Evolutionary conservation across 768 basidiomycete genomes (phyloP).

Genomic region (Paxillus rubicundulus): DNA sequence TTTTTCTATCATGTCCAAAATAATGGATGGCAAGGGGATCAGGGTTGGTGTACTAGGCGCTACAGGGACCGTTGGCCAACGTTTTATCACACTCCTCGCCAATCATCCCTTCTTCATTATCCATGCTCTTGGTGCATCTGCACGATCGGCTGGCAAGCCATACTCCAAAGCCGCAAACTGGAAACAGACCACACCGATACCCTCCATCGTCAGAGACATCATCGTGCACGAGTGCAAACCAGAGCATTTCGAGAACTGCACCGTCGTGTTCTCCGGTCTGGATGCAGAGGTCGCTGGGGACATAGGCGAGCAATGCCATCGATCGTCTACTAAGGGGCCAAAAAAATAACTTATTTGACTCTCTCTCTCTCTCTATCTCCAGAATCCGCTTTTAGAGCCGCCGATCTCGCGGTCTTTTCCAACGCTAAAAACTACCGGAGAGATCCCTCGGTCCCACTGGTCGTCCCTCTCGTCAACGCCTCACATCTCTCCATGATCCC

Average conservation of each 20-base stretch:
- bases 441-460: slow-evolving; percentile 89
- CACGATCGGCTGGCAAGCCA: slow-evolving; percentile 79
- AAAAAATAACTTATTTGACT: neutral
- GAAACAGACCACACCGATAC: slow-evolving; percentile 86
- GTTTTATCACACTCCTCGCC: slow-evolving; percentile 87
- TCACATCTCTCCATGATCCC: slow-evolving; percentile 79
- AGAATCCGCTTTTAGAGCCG: slow-evolving; percentile 85
- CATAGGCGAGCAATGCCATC: slow-evolving; percentile 59
- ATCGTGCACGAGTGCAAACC: slow-evolving; percentile 76
- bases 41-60: slow-evolving; percentile 82
- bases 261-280: slow-evolving; percentile 91
- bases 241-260: slow-evolving; percentile 74
- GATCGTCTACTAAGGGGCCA: neutral
- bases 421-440: slow-evolving; percentile 96
- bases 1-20: slow-evolving; percentile 20
- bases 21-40: slow-evolving; percentile 22
- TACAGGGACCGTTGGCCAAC: slow-evolving; percentile 93
- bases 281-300: slow-evolving; percentile 94
- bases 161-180: slow-evolving; percentile 76
- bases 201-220: slow-evolving; percentile 49
- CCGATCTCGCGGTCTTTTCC: slow-evolving; percentile 91
- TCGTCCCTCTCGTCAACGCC: slow-evolving; percentile 95
- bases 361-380: slow-evolving; percentile 10
- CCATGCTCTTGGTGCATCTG: slow-evolving; percentile 84
- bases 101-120: slow-evolving; percentile 89